Conservation (phyloP, 1,284 basidiomycete species). For the Rhodotorula sp. region DNA sequence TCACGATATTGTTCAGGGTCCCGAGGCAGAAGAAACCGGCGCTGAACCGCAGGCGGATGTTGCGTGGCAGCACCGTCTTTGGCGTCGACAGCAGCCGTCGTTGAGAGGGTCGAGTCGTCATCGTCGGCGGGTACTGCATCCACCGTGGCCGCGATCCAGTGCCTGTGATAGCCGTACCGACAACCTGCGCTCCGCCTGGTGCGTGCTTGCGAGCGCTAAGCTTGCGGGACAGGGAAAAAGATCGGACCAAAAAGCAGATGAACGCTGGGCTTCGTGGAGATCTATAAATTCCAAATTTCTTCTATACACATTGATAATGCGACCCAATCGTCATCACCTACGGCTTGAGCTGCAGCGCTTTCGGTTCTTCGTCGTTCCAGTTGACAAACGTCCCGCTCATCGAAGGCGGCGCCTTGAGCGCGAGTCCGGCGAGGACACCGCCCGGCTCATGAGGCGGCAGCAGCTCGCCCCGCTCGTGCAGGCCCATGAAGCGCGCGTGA, state of each 20-base stretch:
- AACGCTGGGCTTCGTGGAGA: too few species aligned
- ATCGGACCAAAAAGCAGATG: too few species aligned
- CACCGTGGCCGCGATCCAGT: neutral
- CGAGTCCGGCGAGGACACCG: conserved; percentile 63
- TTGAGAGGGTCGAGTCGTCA: neutral
- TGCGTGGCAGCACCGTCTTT: neutral
- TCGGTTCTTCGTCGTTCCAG: conserved; percentile 52
- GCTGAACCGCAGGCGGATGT: neutral
- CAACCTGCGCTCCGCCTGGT: too few species aligned
- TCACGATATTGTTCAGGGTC: conserved; percentile 48
- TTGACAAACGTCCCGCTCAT: conserved; percentile 72
- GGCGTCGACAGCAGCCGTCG: neutral
- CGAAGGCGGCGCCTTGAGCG: conserved; percentile 48
- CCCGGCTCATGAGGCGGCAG: conserved; percentile 57
- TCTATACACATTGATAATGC: neutral
- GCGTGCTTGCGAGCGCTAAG: too few species aligned
- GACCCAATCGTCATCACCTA: neutral
- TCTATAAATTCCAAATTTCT: neutral
- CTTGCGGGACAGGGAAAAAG: too few species aligned
- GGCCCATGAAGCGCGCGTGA: conserved; percentile 59
- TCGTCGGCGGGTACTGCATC: conserved; percentile 4
- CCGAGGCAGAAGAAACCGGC: conserved; percentile 14
- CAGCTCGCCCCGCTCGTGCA: conserved; percentile 63
- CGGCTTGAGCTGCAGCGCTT: conserved; percentile 1
- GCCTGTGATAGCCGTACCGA: neutral